Conservation (phyloP, 345 rosid species). For the Heritiera fomes region DNA sequence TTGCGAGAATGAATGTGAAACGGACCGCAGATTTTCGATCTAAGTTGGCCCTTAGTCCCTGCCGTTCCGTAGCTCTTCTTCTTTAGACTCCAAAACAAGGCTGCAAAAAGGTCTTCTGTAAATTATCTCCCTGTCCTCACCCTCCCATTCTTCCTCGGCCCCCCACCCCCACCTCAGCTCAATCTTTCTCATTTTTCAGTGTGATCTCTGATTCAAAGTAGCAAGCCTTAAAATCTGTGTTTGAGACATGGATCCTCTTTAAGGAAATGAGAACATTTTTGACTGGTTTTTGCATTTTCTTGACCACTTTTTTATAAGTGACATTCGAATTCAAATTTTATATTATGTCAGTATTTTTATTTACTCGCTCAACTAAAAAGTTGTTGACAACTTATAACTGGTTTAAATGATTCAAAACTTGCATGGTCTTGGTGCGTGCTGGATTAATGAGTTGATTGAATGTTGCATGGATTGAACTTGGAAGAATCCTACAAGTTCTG, state of each 20-base stretch:
- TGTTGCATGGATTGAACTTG: background rate
- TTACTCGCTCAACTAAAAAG: too few species aligned
- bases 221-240: background rate
- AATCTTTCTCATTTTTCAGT: background rate
- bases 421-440: background rate
- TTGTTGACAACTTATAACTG: too few species aligned
- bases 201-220: background rate
- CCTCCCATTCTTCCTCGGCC: background rate
- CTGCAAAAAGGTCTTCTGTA: slow-evolving; percentile 21
- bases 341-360: too few species aligned
- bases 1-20: background rate
- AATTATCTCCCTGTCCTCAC: background rate
- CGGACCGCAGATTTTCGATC: background rate
- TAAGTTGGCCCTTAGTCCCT: background rate
- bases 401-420: background rate
- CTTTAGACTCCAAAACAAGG: slow-evolving; percentile 23
- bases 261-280: background rate
- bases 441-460: too few species aligned
- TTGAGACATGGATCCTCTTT: background rate
- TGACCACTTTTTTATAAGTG: background rate
- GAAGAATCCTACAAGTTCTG: background rate
- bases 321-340: too few species aligned
- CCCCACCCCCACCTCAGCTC: background rate
- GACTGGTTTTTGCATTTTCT: background rate
- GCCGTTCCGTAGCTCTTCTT: background rate